Evolutionary conservation across 192 early-diverging fungal species (phyloP), one percentile per base, ranked within the genome.

Genomic region (Funneliformis mosseae): DNA sequence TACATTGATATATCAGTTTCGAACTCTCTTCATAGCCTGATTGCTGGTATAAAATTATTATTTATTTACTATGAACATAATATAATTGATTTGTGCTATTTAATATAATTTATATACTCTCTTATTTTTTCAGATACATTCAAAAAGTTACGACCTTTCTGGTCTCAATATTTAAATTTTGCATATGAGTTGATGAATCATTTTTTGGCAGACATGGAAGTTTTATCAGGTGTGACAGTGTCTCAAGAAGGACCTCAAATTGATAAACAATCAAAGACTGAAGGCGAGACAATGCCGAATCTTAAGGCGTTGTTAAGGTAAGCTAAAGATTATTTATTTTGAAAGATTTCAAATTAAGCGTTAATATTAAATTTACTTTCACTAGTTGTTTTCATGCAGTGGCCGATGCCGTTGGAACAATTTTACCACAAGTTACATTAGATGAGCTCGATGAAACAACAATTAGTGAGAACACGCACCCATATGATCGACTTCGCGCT

Each of bases 1-100:
- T 81, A 88, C 77, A 86, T 92, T 45, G 92, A 94, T 81, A 79
- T 83, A n/a, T 72, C 74, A 14, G 76, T 90, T 0, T 82, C 84
- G 1, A 84, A 81, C 43, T 39, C 74, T 8, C 80, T 90, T 10
- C 80, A 84, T 64, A 69, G 33, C 4, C 80, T 86, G 21, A 87
- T 94, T 46, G 77, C 82, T 25, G 89, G 91, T 90, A 88, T 67
- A 80, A 16, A 6, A 33, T 1, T 38, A 50, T 9, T 39, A 43
- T 73, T 27, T 68, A 18, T 16, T 79, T 28, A 23, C 50, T 33
- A 28, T 7, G 21, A 4, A 25, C 23, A 21, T 59, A 18, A 39
- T 75, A 38, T 27, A 9, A 23, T n/a, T 10, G 3, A 12, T 43
- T 59, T 33, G n/a, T 41, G 4, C 46, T 33, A 12, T n/a, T 27